phyloP scores from a whole-genome alignment of 2,329 filamentous ascomycete species.

The Penicillium sp. region DNA sequence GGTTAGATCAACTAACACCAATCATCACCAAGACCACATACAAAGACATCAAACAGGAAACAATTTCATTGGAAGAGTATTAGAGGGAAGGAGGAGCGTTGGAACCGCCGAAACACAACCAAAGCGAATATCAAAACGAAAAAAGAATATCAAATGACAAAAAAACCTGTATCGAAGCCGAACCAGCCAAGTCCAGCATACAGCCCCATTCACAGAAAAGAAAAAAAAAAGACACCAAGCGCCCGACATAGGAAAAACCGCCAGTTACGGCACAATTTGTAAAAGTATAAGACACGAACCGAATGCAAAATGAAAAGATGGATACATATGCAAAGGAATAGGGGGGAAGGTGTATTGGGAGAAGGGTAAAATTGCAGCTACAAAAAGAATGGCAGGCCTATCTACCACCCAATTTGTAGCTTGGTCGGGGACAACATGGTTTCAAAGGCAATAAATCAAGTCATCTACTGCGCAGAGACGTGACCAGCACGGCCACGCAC shows the following conservation, averaged over 20 bases:
- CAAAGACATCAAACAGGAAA: conserved; percentile 3
- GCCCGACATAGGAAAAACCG: conserved; percentile 19
- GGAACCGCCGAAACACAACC: conserved; percentile 1
- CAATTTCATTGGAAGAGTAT: conserved; percentile 14
- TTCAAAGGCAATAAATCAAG: neutral
- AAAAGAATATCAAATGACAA: neutral
- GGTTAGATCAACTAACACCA: neutral
- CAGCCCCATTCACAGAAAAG: neutral
- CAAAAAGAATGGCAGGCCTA: neutral
- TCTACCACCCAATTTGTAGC: neutral
- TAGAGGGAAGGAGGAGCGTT: conserved; percentile 4
- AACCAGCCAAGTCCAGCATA: neutral
- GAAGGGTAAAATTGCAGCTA: neutral
- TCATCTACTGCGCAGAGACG: conserved; percentile 14
- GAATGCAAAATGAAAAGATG: conserved; percentile 21
- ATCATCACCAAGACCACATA: neutral
- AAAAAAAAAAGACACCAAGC: conserved; percentile 13
- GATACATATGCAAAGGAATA: conserved; percentile 6
- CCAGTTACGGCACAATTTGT: conserved; percentile 22
- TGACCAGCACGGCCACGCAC: conserved; percentile 22
- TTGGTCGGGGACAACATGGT: neutral
- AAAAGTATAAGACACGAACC: conserved; percentile 27
- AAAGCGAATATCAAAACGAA: neutral
- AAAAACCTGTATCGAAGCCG: neutral
- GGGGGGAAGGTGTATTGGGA: neutral